A percentile compares a stretch with the other conserved stretches of the same genome.
phyloP scores from a whole-genome alignment of 192 early-diverging fungal species.

The Haplosporangium gracile region DNA sequence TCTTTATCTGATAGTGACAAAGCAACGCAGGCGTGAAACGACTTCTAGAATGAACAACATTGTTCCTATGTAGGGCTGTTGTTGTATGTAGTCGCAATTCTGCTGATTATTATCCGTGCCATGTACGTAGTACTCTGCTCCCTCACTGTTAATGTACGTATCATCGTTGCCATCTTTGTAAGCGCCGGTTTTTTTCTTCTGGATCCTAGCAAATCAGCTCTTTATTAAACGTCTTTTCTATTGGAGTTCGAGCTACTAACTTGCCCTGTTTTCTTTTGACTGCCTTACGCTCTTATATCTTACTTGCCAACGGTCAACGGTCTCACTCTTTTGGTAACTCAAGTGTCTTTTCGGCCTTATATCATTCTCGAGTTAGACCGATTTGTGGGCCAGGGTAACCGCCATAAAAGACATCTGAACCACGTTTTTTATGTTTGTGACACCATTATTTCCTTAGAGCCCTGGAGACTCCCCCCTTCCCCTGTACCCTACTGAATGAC shows the following conservation, averaged over 20 bases:
- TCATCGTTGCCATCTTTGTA: too few relatives aligned
- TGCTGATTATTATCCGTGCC: too few relatives aligned
- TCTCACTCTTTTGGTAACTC: background rate
- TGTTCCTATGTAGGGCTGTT: too few relatives aligned
- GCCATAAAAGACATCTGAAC: background rate
- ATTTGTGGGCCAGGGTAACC: background rate
- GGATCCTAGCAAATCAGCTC: background rate
- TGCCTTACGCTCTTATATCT: background rate
- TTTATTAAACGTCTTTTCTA: background rate
- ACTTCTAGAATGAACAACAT: too few relatives aligned
- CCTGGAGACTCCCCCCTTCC: background rate
- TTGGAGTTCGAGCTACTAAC: background rate
- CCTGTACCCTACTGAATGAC: background rate
- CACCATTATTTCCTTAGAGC: background rate
- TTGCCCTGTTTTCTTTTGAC: background rate
- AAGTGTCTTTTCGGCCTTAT: background rate
- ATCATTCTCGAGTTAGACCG: background rate
- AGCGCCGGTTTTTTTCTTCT: background rate
- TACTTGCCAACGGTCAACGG: background rate
- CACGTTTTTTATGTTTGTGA: background rate
- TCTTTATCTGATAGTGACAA: too few relatives aligned
- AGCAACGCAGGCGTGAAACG: too few relatives aligned
- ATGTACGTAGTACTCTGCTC: too few relatives aligned
- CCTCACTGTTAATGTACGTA: too few relatives aligned
- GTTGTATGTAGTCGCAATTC: too few relatives aligned